These are phyloP conservation scores for Tuber aestivum DNA, from an alignment of 495 filamentous ascomycete species.

Conservation along the genomic window DNA sequence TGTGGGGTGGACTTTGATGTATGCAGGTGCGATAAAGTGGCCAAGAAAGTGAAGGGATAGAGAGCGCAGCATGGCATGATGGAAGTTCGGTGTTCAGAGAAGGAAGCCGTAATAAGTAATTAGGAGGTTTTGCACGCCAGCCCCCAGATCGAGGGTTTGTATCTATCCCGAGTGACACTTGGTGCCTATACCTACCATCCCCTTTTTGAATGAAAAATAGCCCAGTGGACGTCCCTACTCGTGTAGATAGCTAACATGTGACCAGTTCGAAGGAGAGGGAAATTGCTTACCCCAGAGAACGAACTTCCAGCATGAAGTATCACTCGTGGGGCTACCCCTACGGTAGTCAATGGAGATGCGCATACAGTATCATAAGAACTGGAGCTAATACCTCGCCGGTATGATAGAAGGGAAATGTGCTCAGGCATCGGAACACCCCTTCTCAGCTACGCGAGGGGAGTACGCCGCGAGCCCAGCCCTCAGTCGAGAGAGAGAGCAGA, in stretches of 20 bases:
- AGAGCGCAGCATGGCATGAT: background rate
- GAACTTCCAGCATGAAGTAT: background rate
- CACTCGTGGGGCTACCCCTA: background rate
- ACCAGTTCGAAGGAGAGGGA: background rate
- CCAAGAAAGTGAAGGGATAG: background rate
- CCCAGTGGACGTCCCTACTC: background rate
- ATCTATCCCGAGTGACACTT: background rate
- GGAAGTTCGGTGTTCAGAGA: too few relatives aligned
- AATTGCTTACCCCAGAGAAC: background rate
- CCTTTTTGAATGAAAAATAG: background rate
- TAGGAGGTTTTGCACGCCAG: background rate
- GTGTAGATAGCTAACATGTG: background rate
- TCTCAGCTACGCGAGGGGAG: background rate
- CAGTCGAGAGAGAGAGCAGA: background rate
- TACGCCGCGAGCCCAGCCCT: background rate
- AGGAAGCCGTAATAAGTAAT: background rate
- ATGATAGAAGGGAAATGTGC: background rate
- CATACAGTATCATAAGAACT: background rate
- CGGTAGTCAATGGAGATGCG: background rate
- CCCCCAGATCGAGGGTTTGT: background rate
- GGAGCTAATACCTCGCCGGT: too few relatives aligned
- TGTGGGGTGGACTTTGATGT: background rate
- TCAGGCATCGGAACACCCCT: background rate
- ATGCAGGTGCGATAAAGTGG: background rate
- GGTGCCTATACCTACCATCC: background rate